Percentiles rank a stretch among this genome's conserved stretches.
Conservation (phyloP, 257 asterid genomes). For the Fraxinus excelsior region DNA sequence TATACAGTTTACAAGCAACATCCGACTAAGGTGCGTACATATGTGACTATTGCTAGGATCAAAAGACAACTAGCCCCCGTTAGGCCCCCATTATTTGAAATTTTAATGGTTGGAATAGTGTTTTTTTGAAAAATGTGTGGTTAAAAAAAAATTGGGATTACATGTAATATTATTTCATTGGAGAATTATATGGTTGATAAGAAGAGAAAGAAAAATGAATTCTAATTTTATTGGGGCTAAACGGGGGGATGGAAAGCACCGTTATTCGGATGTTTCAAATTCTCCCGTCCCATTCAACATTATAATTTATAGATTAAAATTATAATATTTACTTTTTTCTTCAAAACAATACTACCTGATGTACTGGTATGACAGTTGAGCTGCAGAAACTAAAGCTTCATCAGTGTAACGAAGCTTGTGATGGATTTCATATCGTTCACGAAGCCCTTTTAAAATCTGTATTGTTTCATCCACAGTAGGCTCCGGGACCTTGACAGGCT, state of each 20-base stretch:
- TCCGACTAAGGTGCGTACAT: neutral
- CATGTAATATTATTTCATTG: too few relatives aligned
- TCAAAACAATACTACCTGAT: constrained; percentile 55
- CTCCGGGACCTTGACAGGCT: constrained; percentile 96
- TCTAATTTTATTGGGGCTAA: too few relatives aligned
- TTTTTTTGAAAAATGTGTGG: too few relatives aligned
- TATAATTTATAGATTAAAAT: neutral
- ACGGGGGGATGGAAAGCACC: neutral
- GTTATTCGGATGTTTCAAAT: neutral
- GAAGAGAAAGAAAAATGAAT: too few relatives aligned
- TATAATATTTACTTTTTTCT: neutral
- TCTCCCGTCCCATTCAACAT: neutral
- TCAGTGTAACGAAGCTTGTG: constrained; percentile 97
- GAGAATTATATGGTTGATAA: too few relatives aligned
- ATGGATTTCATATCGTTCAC: constrained; percentile 92
- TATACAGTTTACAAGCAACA: neutral
- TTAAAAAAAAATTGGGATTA: too few relatives aligned
- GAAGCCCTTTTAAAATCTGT: constrained; percentile 84
- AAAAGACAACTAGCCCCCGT: neutral
- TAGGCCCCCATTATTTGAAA: too few relatives aligned
- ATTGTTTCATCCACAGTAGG: constrained; percentile 94
- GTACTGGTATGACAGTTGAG: constrained; percentile 84
- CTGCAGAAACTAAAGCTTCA: constrained; percentile 82
- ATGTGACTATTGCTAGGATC: neutral
- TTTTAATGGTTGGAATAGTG: too few relatives aligned